Conservation (phyloP, 768 basidiomycete species). For the Pleurotus tuoliensis region DNA sequence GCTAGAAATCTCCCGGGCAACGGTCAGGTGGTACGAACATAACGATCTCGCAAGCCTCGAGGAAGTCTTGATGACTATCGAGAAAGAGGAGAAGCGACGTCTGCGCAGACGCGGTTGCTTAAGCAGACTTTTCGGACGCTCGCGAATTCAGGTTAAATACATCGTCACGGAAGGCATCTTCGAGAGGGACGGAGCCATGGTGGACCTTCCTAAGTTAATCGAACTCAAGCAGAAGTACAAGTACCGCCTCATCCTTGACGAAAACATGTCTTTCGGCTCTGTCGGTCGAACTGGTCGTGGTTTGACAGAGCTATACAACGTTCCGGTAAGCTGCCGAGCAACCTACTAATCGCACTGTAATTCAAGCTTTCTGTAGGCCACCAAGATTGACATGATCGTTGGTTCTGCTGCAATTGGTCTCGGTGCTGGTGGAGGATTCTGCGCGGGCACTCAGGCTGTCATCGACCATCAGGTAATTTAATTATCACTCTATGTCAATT, state of each 20-base stretch:
- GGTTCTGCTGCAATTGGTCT: constrained; percentile 87
- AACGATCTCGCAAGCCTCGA: constrained; percentile 91
- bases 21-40: constrained; percentile 94
- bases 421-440: constrained; percentile 88
- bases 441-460: constrained; percentile 80
- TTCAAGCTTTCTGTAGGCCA: constrained; percentile 44
- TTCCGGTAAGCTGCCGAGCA: constrained; percentile 59
- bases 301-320: constrained; percentile 90
- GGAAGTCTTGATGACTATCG: constrained; percentile 76
- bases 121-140: constrained; percentile 42
- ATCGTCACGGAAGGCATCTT: constrained; percentile 98
- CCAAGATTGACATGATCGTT: constrained; percentile 92
- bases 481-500: not conserved
- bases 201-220: constrained; percentile 90
- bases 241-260: constrained; percentile 92
- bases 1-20: constrained; percentile 87
- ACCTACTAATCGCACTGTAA: not conserved
- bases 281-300: constrained; percentile 94
- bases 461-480: constrained; percentile 78
- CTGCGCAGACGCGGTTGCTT: constrained; percentile 78
- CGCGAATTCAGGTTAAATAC: constrained; percentile 44
- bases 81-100: constrained; percentile 91
- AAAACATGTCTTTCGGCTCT: constrained; percentile 89
- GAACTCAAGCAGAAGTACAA: constrained; percentile 96
- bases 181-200: constrained; percentile 90